Conservation (phyloP, 345 rosid genomes). For the Toxicodendron radicans region DNA sequence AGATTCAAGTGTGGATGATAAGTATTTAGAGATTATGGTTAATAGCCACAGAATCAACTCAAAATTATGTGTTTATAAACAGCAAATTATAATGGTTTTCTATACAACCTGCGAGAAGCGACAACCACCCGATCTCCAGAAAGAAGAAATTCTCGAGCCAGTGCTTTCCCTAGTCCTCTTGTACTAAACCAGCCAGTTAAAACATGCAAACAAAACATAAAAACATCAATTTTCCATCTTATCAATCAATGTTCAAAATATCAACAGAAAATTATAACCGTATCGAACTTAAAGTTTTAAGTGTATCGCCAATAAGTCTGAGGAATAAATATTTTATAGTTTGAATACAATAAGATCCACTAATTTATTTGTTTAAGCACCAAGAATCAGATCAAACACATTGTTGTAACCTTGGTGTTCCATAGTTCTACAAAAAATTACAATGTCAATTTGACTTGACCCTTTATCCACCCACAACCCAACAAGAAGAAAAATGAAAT, state of each 20-base stretch:
- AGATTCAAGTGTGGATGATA: slow-evolving; percentile 17
- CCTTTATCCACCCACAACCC: not conserved
- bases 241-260: slow-evolving; percentile 2
- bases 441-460: not conserved
- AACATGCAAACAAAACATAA: slow-evolving; percentile 17
- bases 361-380: slow-evolving; percentile 5
- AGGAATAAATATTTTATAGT: not conserved
- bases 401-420: too few species aligned
- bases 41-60: not conserved
- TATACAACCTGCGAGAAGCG: slow-evolving; percentile 80
- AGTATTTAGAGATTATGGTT: slow-evolving; percentile 17
- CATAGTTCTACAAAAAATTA: too few species aligned
- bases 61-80: not conserved
- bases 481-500: not conserved
- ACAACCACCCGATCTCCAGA: slow-evolving; percentile 86
- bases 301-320: not conserved
- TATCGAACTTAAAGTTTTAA: not conserved
- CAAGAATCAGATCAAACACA: not conserved
- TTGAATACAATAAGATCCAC: not conserved
- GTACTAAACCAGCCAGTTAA: slow-evolving; percentile 54
- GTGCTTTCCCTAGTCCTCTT: slow-evolving; percentile 95
- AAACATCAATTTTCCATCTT: slow-evolving; percentile 7
- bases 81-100: not conserved
- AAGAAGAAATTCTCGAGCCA: slow-evolving; percentile 92
- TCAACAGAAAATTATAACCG: not conserved